These are phyloP conservation scores for Nannizziopsis barbatae DNA, from an alignment of 2,329 filamentous ascomycete species.

Conservation along the genomic window DNA sequence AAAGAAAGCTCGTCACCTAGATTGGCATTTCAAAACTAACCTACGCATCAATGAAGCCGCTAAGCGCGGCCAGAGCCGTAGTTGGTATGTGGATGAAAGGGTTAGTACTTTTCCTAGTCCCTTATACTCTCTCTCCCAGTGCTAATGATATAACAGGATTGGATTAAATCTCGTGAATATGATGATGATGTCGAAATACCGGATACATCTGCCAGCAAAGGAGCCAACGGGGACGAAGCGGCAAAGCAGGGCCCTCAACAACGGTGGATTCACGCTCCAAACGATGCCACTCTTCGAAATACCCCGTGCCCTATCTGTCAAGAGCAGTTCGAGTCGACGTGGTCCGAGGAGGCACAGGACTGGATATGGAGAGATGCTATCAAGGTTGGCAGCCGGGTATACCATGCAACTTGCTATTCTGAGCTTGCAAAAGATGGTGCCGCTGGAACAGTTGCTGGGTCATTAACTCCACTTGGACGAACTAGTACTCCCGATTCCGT, in stretches of 20 bases:
- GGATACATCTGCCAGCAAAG: slow-evolving; percentile 32
- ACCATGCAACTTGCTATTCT: slow-evolving; percentile 78
- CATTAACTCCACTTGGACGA: slow-evolving; percentile 25
- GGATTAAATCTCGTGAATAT: slow-evolving; percentile 73
- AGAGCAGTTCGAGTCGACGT: slow-evolving; percentile 84
- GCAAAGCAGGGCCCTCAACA: slow-evolving; percentile 48
- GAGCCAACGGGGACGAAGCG: slow-evolving; percentile 30
- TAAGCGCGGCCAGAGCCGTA: slow-evolving; percentile 77
- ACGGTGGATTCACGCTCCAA: slow-evolving; percentile 72
- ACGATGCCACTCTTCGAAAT: slow-evolving; percentile 61
- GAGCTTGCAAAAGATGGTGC: slow-evolving; percentile 60
- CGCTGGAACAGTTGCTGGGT: slow-evolving; percentile 20
- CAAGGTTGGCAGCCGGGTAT: slow-evolving; percentile 65
- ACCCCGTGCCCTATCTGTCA: slow-evolving; percentile 87
- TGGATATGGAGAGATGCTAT: slow-evolving; percentile 93
- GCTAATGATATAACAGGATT: slow-evolving; percentile 50
- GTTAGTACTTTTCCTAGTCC: slow-evolving; percentile 40
- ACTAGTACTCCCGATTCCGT: slow-evolving; percentile 50
- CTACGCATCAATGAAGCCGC: slow-evolving; percentile 76
- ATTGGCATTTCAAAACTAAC: slow-evolving; percentile 96
- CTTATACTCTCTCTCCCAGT: not conserved
- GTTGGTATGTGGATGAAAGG: slow-evolving; percentile 87
- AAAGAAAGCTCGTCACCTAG: slow-evolving; percentile 83
- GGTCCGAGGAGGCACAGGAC: slow-evolving; percentile 85
- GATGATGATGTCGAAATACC: slow-evolving; percentile 51